These are phyloP conservation scores for Gastrolobium villosum DNA, from an alignment of 306 rosid genomes.

Conservation along the genomic window DNA sequence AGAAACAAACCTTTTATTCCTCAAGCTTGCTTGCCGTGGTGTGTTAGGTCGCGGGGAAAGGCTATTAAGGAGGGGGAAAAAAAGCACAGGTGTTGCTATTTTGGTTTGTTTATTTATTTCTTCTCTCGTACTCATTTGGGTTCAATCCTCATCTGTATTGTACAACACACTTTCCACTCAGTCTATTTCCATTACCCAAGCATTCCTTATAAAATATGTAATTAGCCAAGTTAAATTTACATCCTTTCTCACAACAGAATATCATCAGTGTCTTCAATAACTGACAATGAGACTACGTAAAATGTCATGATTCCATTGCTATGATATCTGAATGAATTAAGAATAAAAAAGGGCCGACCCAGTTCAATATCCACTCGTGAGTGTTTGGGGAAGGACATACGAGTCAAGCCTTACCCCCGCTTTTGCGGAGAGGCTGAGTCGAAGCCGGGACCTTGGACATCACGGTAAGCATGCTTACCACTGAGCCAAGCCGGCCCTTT, in stretches of 20 bases:
- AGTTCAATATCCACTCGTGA: too few species aligned
- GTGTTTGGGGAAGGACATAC: too few species aligned
- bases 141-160: neutral
- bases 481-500: too few species aligned
- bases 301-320: neutral
- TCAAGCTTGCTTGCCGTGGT: too few species aligned
- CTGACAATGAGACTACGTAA: neutral
- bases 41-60: too few species aligned
- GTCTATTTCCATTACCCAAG: neutral
- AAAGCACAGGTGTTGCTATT: neutral
- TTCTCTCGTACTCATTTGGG: neutral
- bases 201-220: neutral
- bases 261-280: neutral
- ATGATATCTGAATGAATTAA: neutral
- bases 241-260: neutral
- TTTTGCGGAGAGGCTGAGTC: too few species aligned
- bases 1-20: constrained; percentile 1
- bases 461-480: too few species aligned
- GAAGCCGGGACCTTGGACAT: too few species aligned
- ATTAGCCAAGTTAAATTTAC: neutral
- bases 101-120: neutral
- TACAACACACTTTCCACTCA: neutral
- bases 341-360: too few species aligned
- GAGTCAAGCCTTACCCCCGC: too few species aligned
- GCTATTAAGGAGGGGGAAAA: neutral